Conservation (phyloP, 2,329 filamentous ascomycete genomes). For the Trichophyton rubrum region DNA sequence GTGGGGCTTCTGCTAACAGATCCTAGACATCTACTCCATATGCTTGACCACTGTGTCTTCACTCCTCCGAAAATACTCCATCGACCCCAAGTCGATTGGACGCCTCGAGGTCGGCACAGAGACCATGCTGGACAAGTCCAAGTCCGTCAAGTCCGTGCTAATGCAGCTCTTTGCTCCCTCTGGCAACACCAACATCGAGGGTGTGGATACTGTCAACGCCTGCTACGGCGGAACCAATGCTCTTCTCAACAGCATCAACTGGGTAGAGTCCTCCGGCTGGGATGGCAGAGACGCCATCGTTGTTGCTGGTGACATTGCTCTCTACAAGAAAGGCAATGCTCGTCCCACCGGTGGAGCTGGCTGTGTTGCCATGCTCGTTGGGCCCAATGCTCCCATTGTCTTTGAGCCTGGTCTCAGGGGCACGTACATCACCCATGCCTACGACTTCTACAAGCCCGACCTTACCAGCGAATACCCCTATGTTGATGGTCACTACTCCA, state of each 20-base stretch:
- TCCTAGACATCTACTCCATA: conserved; percentile 73
- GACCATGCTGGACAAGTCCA: conserved; percentile 71
- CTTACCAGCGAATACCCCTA: conserved; percentile 70
- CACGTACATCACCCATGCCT: conserved; percentile 67
- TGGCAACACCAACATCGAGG: conserved; percentile 66
- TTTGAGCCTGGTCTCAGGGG: conserved; percentile 63
- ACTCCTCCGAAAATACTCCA: conserved; percentile 69
- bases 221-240: conserved; percentile 75
- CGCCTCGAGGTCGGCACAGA: conserved; percentile 70
- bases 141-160: conserved; percentile 69
- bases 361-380: conserved; percentile 60
- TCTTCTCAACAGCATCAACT: conserved; percentile 64
- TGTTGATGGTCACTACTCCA: conserved; percentile 66
- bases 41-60: conserved; percentile 65
- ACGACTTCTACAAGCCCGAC: conserved; percentile 79
- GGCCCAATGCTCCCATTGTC: conserved; percentile 59
- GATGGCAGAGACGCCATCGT: conserved; percentile 69
- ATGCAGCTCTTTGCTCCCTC: conserved; percentile 62
- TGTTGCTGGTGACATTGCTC: conserved; percentile 63
- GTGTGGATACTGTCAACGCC: conserved; percentile 65
- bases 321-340: conserved; percentile 67
- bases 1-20: not conserved
- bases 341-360: conserved; percentile 66
- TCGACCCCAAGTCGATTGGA: conserved; percentile 62
- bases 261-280: conserved; percentile 77